Base-by-base conservation (phyloP, 2,329 filamentous ascomycete species). In the Aspergillus jensenii region DNA sequence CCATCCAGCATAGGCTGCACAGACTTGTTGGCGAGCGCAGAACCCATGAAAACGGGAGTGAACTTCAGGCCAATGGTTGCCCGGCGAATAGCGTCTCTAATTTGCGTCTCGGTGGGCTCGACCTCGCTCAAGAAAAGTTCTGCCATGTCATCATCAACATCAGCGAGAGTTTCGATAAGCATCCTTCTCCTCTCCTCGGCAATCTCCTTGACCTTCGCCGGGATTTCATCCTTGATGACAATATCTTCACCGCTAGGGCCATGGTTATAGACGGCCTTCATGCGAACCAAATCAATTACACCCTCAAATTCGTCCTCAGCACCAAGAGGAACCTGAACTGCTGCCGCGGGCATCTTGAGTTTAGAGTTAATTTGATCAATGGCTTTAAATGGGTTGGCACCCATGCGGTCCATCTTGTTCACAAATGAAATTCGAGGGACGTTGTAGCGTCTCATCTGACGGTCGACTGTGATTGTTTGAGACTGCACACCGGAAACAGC, bases 331-430 rank as follows among this genome's bases (percentile, higher is more conserved):
- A 99, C 87, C 78, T 99, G 95, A 44, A 99, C 84, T 17, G 95
- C 95, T 12, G 95, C 95, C 35, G 95, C 95, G 33, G 90, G 88
- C 53, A 98, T 89, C 79, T 93, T 93, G 62, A 99, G 85, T 79
- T 99, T 99, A 69, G 88, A 85, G 80, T 96, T 97, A 82, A 99
- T 98, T 79, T 97, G 93, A 41, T 99, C 93, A 57, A 99, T 87
- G 8, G 92, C 93, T 79, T 96, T 97, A 87, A 93, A 99, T 8
- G 95, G 95, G 74, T 99, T 98, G 64, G 95, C 91, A 59, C 95
- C 95, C 90, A 97, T 97, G 65, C 95, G 89, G 73, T 99, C 95
- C 93, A 99, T 98, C 84, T 99, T 99, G 82, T 99, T 99, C 74
- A 99, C 87, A 71, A 99, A 99, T 55, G 90, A 96, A 74, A 99